These are phyloP conservation scores for Pulveroboletus ravenelii DNA, from an alignment of 768 basidiomycete species.

Conservation along the genomic window DNA sequence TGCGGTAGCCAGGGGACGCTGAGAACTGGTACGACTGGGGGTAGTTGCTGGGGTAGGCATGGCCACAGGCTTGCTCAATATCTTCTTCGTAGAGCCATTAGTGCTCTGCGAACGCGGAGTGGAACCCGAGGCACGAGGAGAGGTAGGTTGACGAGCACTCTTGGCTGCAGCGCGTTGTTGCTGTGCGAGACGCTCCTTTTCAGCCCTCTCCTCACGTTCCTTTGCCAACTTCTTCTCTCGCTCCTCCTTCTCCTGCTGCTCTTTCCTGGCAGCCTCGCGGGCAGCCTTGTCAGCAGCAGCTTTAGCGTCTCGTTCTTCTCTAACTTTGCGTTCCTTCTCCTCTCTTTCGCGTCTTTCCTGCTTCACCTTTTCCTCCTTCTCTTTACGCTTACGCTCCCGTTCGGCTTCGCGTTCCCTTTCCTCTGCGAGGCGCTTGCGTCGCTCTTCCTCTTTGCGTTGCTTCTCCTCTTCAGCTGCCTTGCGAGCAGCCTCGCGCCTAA, in stretches of 20 bases:
- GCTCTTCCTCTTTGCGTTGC: constrained; percentile 78
- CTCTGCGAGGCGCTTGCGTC: constrained; percentile 67
- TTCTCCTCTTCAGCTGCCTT: constrained; percentile 82
- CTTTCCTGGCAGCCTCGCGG: constrained; percentile 35
- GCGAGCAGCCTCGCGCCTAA: constrained; percentile 66
- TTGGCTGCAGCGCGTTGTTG: constrained; percentile 50
- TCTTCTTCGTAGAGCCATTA: constrained; percentile 57
- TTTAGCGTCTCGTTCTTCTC: constrained; percentile 62
- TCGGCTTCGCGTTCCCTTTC: constrained; percentile 79
- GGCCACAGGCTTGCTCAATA: constrained; percentile 43
- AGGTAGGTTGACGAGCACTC: constrained; percentile 45
- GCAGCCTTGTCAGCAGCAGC: constrained; percentile 45
- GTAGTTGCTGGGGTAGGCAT: constrained; percentile 30
- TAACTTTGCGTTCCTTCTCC: constrained; percentile 58
- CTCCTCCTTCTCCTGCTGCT: constrained; percentile 58
- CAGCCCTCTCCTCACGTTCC: constrained; percentile 57
- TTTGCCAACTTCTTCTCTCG: constrained; percentile 62
- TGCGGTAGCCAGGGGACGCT: constrained; percentile 31
- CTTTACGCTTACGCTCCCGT: constrained; percentile 66
- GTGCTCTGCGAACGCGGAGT: constrained; percentile 44
- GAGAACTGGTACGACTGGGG: constrained; percentile 35
- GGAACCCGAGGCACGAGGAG: constrained; percentile 48
- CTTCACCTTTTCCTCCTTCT: constrained; percentile 62
- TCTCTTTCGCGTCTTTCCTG: constrained; percentile 52
- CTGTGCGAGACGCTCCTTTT: constrained; percentile 42